Evolutionary conservation across 345 rosid species (phyloP).

Genomic region (Eucalyptus tenuipes): DNA sequence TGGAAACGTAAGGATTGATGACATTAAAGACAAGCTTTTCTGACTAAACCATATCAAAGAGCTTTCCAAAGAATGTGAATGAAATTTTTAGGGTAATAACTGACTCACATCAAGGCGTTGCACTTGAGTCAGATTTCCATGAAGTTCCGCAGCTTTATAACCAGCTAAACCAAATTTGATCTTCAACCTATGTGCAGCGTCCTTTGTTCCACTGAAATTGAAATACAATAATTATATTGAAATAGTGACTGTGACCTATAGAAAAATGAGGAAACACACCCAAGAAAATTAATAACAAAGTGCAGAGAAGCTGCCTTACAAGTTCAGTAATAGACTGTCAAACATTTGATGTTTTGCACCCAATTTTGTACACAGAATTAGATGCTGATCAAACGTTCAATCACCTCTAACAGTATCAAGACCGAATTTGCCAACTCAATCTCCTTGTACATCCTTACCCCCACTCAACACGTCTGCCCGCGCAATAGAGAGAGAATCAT

Average conservation of each 20-base stretch:
- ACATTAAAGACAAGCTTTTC: neutral
- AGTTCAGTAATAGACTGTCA: neutral
- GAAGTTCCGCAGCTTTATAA: slow-evolving; percentile 90
- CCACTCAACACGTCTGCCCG: fast-evolving
- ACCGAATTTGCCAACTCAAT: neutral
- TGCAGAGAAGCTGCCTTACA: neutral
- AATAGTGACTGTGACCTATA: neutral
- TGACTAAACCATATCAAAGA: neutral
- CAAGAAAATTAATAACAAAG: neutral
- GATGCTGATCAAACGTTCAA: neutral
- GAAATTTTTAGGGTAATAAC: neutral
- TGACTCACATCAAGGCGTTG: slow-evolving; percentile 90
- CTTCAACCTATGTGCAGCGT: slow-evolving; percentile 91
- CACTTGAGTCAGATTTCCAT: slow-evolving; percentile 93
- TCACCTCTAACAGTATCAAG: neutral
- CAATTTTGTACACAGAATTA: neutral
- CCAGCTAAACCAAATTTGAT: slow-evolving; percentile 84
- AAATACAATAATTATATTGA: neutral
- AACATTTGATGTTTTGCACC: neutral
- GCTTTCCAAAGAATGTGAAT: neutral
- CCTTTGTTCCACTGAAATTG: slow-evolving; percentile 81
- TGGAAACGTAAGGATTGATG: neutral
- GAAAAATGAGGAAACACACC: neutral
- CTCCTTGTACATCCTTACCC: neutral
- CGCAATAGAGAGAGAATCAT: neutral